Evolutionary conservation across 352 stramenopile species (phyloP).

Genomic region (Phytophthora fragariaefolia): DNA sequence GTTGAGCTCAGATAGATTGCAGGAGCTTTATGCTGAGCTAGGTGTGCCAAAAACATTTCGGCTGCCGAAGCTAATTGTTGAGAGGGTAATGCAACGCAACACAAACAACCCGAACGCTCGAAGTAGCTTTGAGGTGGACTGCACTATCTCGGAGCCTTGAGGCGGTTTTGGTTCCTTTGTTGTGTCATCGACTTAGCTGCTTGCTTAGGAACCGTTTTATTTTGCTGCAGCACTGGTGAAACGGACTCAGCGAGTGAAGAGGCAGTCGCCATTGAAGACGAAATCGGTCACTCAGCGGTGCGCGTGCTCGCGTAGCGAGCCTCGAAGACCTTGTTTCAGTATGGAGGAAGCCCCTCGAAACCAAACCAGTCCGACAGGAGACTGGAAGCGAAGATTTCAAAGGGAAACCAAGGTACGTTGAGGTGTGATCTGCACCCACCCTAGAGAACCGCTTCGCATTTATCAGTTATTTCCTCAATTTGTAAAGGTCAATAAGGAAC

Average conservation of each 20-base stretch:
- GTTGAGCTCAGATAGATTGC: conserved; percentile 91
- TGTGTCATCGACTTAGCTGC: too few relatives aligned
- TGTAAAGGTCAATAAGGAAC: conserved; percentile 76
- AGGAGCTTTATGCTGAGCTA: conserved; percentile 13
- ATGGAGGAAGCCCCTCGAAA: conserved; percentile 23
- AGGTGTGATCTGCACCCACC: not conserved
- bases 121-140: conserved; percentile 1
- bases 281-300: conserved; percentile 14
- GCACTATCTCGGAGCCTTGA: too few relatives aligned
- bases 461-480: conserved; percentile 3
- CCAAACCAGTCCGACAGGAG: conserved; percentile 22
- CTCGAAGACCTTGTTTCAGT: not conserved
- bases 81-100: not conserved
- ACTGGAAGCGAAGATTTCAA: conserved; percentile 74
- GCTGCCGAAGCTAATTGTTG: not conserved
- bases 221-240: conserved; percentile 19
- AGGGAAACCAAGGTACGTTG: conserved; percentile 70
- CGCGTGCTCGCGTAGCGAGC: not conserved
- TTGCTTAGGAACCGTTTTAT: conserved; percentile 18
- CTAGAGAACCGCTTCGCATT: not conserved
- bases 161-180: not conserved
- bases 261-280: conserved; percentile 24
- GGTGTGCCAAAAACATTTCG: conserved; percentile 3
- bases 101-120: not conserved
- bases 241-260: conserved; percentile 39